Base-by-base conservation (phyloP, 345 rosid species). In the Erodium maritimum region DNA sequence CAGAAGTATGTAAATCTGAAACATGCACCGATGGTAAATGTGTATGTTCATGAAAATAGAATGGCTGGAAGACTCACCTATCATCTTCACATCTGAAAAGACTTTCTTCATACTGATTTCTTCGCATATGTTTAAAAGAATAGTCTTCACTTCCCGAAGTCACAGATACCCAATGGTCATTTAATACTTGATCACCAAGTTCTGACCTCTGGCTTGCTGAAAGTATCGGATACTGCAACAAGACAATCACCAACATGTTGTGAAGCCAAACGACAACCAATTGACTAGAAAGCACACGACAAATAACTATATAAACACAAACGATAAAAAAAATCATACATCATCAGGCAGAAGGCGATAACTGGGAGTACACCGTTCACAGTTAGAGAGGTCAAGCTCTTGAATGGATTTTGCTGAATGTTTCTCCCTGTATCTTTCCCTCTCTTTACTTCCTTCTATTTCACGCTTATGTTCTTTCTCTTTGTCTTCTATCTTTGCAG, bases 71-170 rank as follows among this genome's bases (percentile, higher is more conserved):
- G 61, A 22, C 54, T 54, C 72, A 91, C 98, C 98, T 86, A 67
- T 88, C 96, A 71, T 91, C 98, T 85, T 91, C 98, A 61, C 98
- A 91, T 84, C 88, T 80, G 64, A 91, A 91, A 77, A 91, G 78
- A 65, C 96, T 86, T 72, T 91, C 98, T 70, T 91, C 98, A 62
- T 88, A 91, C 64, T 86, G 95, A 70, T 91, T 91, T 76, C 87
- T 80, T 21, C 98, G 90, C 98, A 88, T 91, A 70, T 91, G 96
- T 75, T 91, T 91, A 60, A 84, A 91, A 21, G 98, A 88, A 74
- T 84, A 82, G 78, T 88, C 98, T 73, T 86, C 96, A 58, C 97
- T 91, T 74, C 95, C 97, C 25, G 98, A 88, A 52, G 95, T 91
- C 63, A 86, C 98, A 62, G 95, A 88, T 55, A 91, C 96, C 98